Base-by-base conservation (phyloP, 495 filamentous ascomycete genomes). In the Melanomma pulvis-pyrius region DNA sequence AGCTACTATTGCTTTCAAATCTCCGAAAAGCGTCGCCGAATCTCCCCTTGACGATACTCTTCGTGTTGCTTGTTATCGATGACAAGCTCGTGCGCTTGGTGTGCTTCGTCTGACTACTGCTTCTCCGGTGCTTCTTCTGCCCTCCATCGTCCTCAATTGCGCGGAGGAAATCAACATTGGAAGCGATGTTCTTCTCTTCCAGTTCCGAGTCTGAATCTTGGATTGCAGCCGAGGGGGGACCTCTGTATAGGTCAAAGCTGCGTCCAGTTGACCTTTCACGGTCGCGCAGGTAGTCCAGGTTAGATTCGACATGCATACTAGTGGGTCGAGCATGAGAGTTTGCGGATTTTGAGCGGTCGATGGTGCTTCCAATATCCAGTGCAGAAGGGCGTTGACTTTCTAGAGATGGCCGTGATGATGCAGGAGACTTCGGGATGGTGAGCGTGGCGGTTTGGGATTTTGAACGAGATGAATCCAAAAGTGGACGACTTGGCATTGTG, bases 21-120 rank as follows among this genome's bases (percentile, higher is more conserved):
- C 90, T 85, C 66, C 93, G 89, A 80, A 98, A 98, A 3, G 96
- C 93, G 57, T 97, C 96, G 1, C 96, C 92, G 76, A 98, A 97
- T 74, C 90, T 92, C 8, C 93, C 91, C 26, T 88, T 88, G 25
- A 98, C 82, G 41, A 96, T 83, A n/a, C 84, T 90, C 76, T 96
- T 97, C 59, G 90, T 89, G 29, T 90, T 89, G 1, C 86, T 83
- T 3, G 90, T 87, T 29, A 94, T 80, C 0, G 88, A 92, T 15
- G 89, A 88, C 59, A 98, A 81, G 74, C 91, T 96, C 22, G 89
- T 82, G 34, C 92, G 88, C 73, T 97, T 97, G 49, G 76, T 78
- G 71, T 96, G 91, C 63, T 90, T 92, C 41, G 52, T 61, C 74
- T 55, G 74, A 15, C 82, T 82, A 54, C 78, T 79, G 65, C 83